These are phyloP conservation scores for Aspergillus pseudonomiae DNA, from an alignment of 2,329 filamentous ascomycete species.

Conservation along the genomic window DNA sequence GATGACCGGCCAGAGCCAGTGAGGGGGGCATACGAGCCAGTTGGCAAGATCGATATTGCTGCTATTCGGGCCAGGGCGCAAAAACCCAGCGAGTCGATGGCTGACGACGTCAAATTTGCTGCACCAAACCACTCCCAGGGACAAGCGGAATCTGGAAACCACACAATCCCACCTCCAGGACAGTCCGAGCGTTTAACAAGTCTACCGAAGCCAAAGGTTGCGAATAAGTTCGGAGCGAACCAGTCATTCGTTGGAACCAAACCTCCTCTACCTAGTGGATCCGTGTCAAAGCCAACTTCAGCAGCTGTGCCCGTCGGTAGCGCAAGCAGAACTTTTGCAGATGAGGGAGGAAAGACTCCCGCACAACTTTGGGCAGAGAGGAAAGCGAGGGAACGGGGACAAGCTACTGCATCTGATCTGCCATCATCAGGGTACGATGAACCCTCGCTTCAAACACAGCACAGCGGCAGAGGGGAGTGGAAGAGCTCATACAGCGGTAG, in stretches of 20 bases:
- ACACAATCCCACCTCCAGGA: constrained; percentile 64
- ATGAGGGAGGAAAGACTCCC: constrained; percentile 92
- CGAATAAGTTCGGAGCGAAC: constrained; percentile 79
- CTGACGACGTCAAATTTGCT: constrained; percentile 45
- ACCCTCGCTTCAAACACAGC: constrained; percentile 66
- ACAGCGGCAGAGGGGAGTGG: constrained; percentile 76
- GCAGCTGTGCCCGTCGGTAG: constrained; percentile 66
- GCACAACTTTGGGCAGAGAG: constrained; percentile 97
- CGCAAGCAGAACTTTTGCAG: constrained; percentile 91
- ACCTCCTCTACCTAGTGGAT: constrained; percentile 74
- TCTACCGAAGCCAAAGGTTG: constrained; percentile 91
- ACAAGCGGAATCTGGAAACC: constrained; percentile 73
- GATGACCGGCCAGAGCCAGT: constrained; percentile 83
- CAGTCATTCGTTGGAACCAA: constrained; percentile 85
- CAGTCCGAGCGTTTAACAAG: constrained; percentile 78
- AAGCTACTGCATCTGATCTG: constrained; percentile 52
- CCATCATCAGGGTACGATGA: constrained; percentile 44
- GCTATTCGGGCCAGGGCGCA: constrained; percentile 86
- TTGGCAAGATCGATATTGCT: constrained; percentile 96
- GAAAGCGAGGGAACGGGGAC: constrained; percentile 77
- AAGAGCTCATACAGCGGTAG: constrained; percentile 91
- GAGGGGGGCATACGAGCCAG: constrained; percentile 90
- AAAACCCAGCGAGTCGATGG: constrained; percentile 52
- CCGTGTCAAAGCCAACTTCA: constrained; percentile 64
- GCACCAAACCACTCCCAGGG: constrained; percentile 51